phyloP scores from a whole-genome alignment of 139 green algal genomes.

The Coccomyxa sp. region DNA sequence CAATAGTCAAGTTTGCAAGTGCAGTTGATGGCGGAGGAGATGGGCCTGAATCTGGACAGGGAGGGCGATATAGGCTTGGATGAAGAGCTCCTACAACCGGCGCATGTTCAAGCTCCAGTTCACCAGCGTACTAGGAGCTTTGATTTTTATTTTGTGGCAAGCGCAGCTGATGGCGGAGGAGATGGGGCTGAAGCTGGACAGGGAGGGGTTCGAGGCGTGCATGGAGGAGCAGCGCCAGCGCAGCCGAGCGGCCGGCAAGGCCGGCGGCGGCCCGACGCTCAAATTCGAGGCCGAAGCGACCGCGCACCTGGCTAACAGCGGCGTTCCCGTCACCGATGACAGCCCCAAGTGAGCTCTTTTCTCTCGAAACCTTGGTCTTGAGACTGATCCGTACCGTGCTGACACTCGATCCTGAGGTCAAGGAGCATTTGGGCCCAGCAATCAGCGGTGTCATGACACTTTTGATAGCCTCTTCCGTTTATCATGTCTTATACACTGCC shows the following conservation, averaged over 20 bases:
- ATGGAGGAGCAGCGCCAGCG: slow-evolving; percentile 82
- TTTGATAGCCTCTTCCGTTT: too few species aligned
- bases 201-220: slow-evolving; percentile 54
- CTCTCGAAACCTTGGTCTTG: background rate
- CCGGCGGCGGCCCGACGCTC: slow-evolving; percentile 36
- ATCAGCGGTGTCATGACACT: too few species aligned
- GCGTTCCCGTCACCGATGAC: slow-evolving; percentile 74
- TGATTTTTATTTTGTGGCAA: too few species aligned
- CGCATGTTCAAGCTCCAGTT: too few species aligned
- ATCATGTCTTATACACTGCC: too few species aligned
- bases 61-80: slow-evolving; percentile 67
- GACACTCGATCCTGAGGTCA: too few species aligned
- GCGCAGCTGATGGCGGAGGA: slow-evolving; percentile 87
- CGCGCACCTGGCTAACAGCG: slow-evolving; percentile 59
- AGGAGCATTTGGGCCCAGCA: too few species aligned
- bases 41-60: slow-evolving; percentile 81
- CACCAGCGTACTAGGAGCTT: too few species aligned
- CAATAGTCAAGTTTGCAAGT: too few species aligned
- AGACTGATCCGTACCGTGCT: too few species aligned
- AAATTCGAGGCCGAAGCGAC: slow-evolving; percentile 89
- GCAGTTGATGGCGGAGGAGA: slow-evolving; percentile 83
- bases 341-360: slow-evolving; percentile 62
- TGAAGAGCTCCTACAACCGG: slow-evolving; percentile 72
- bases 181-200: slow-evolving; percentile 78
- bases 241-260: slow-evolving; percentile 36